phyloP scores from a whole-genome alignment of 2,329 filamentous ascomycete species.

The Aspergillus pseudonomiae region DNA sequence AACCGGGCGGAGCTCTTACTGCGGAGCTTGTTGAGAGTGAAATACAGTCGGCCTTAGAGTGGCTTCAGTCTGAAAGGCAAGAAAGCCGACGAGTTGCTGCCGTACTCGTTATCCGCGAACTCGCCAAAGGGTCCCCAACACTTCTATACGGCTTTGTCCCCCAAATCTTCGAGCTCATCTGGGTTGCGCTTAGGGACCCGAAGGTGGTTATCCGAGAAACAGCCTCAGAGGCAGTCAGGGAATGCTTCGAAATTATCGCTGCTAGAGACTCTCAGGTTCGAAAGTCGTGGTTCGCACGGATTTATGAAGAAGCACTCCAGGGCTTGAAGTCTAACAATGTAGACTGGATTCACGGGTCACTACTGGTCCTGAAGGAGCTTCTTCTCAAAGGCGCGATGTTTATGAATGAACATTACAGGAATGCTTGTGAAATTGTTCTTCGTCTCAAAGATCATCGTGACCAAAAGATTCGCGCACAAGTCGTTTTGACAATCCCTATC shows the following conservation, averaged over 20 bases:
- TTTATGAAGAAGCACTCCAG: slow-evolving; percentile 80
- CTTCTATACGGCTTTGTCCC: slow-evolving; percentile 94
- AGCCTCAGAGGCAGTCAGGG: slow-evolving; percentile 88
- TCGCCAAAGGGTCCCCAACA: slow-evolving; percentile 90
- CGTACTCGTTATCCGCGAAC: slow-evolving; percentile 84
- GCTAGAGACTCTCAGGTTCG: slow-evolving; percentile 89
- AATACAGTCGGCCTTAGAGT: slow-evolving; percentile 93
- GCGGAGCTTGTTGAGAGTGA: slow-evolving; percentile 96
- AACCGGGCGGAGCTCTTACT: slow-evolving; percentile 89
- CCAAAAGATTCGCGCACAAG: slow-evolving; percentile 80
- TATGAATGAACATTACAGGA: slow-evolving; percentile 93
- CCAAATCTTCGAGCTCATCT: slow-evolving; percentile 94
- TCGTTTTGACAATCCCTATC: slow-evolving; percentile 88
- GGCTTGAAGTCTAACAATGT: slow-evolving; percentile 80
- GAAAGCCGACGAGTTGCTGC: slow-evolving; percentile 93
- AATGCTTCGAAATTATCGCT: slow-evolving; percentile 93
- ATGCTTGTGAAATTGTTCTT: slow-evolving; percentile 89
- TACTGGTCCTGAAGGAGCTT: slow-evolving; percentile 89
- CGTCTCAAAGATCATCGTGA: slow-evolving; percentile 93
- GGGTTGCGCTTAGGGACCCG: slow-evolving; percentile 87
- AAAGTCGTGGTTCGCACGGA: slow-evolving; percentile 83
- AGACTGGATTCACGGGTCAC: slow-evolving; percentile 90
- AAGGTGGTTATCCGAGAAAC: slow-evolving; percentile 91
- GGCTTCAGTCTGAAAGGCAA: slow-evolving; percentile 91
- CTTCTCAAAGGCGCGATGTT: slow-evolving; percentile 97